Evolutionary conservation across 208 protist genomes (phyloP), one percentile per base, ranked within the genome.

Genomic region (Novymonas esmeraldas): DNA sequence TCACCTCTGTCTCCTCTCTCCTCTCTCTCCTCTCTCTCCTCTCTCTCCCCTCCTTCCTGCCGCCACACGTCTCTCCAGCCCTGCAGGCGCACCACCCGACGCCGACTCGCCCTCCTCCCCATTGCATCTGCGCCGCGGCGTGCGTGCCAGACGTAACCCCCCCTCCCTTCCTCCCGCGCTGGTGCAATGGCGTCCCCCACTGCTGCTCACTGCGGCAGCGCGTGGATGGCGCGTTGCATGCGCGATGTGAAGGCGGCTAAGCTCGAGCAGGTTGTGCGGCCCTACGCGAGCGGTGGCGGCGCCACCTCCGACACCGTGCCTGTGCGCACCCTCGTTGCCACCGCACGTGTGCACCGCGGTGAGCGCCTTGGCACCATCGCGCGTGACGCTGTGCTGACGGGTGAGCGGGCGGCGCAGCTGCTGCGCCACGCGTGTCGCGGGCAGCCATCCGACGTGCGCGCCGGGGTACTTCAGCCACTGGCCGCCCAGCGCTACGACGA

Each of bases 251-350:
- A 76, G 44, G 4, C 39, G 16, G 36, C 59, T 1, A 76, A 70
- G 54, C 28, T 83, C 48, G 57, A 60, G 51, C 50, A 75, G 60
- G 44, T n/a, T 9, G 44, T 75, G 34, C 65, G 49, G 3, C 56
- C 54, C 4, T 69, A 74, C 45, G 22, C 49, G 1, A 42, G 39
- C 26, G 59, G 48, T 24, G 46, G 29, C 4, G 50, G 56, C 7
- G 31, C 42, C 22, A 20, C 18, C 18, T 31, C 22, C 33, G 24
- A 39, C 4, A 16, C 44, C 7, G 24, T 73, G 49, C 82, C 85
- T 38, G 72, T 92, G 49, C 89, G 89, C n/a, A 70, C 77, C 20
- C 33, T 93, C 7, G 72, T 95, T 14, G 86, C 89, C 6, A 59
- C 49, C 28, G 62, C 55, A 20, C 39, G 49, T 67, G 76, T 95